Evolutionary conservation across 2,329 filamentous ascomycete species (phyloP).

Genomic region (Berkeleyomyces basicola): DNA sequence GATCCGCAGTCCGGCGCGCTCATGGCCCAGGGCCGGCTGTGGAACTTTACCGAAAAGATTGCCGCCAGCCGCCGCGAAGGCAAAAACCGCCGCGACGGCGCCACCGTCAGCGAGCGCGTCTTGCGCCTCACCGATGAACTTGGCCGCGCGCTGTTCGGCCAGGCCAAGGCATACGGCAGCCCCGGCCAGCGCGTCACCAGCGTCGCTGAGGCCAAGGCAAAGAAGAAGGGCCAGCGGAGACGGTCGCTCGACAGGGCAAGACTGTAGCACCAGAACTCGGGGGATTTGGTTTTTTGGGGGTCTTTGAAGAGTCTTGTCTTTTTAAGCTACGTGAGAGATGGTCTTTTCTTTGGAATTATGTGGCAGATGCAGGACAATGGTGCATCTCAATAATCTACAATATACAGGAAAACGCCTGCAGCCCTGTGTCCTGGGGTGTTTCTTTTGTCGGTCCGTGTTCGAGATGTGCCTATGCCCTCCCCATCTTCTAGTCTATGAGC

Average conservation of each 20-base stretch:
- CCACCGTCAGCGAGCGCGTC: conserved; percentile 71
- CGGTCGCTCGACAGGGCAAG: conserved; percentile 28
- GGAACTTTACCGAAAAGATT: conserved; percentile 85
- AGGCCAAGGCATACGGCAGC: conserved; percentile 31
- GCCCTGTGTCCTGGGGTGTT: too few relatives aligned
- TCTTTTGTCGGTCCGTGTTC: too few relatives aligned
- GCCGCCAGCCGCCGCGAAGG: conserved; percentile 71
- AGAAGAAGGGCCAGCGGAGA: conserved; percentile 31
- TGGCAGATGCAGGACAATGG: too few relatives aligned
- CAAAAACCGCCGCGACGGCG: conserved; percentile 89
- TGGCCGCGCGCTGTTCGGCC: conserved; percentile 51
- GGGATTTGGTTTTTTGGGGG: background rate
- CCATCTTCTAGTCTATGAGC: background rate
- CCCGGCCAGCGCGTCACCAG: conserved; percentile 32
- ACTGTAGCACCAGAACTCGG: background rate
- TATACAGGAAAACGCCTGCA: background rate
- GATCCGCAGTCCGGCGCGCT: conserved; percentile 45
- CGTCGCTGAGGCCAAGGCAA: conserved; percentile 22
- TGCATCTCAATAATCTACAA: background rate
- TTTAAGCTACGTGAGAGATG: background rate
- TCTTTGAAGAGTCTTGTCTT: background rate
- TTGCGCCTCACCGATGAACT: conserved; percentile 59
- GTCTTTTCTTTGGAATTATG: too few relatives aligned
- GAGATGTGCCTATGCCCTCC: too few relatives aligned
- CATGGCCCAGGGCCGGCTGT: conserved; percentile 57